phyloP scores from a whole-genome alignment of 305 asterid species.

The Salvia sclarea region DNA sequence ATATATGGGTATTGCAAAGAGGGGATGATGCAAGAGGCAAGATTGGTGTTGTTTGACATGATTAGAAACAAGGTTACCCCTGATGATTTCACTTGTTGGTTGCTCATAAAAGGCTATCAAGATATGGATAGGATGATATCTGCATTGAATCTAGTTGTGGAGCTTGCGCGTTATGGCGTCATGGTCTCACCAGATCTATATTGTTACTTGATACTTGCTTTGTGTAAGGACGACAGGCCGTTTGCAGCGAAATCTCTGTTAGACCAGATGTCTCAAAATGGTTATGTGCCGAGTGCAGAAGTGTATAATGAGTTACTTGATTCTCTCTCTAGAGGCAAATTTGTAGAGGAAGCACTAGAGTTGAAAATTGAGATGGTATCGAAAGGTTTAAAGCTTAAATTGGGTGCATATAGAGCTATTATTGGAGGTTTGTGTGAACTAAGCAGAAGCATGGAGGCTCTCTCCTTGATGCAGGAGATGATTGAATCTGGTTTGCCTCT shows the following conservation, averaged over 20 bases:
- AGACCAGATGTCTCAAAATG: slow-evolving; percentile 50
- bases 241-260: slow-evolving; percentile 77
- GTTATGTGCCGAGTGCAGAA: slow-evolving; percentile 47
- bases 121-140: slow-evolving; percentile 61
- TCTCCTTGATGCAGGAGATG: slow-evolving; percentile 67
- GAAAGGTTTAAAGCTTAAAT: slow-evolving; percentile 50
- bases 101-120: slow-evolving; percentile 69
- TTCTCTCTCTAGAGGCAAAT: slow-evolving; percentile 62
- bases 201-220: slow-evolving; percentile 55
- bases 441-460: slow-evolving; percentile 59
- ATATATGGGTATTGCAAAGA: slow-evolving; percentile 74
- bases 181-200: slow-evolving; percentile 55
- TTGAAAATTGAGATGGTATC: slow-evolving; percentile 57
- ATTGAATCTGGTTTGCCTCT: slow-evolving; percentile 51
- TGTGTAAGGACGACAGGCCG: slow-evolving; percentile 72
- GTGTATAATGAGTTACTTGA: slow-evolving; percentile 52
- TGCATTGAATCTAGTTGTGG: slow-evolving; percentile 68
- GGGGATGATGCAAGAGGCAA: slow-evolving; percentile 80
- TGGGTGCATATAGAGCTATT: slow-evolving; percentile 54
- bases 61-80: slow-evolving; percentile 59
- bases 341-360: slow-evolving; percentile 54
- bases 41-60: slow-evolving; percentile 67
- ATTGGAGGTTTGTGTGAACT: slow-evolving; percentile 59
- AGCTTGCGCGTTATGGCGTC: slow-evolving; percentile 57
- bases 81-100: slow-evolving; percentile 65